phyloP scores from a whole-genome alignment of 495 filamentous ascomycete species.

The Penicillium ochrochloron region DNA sequence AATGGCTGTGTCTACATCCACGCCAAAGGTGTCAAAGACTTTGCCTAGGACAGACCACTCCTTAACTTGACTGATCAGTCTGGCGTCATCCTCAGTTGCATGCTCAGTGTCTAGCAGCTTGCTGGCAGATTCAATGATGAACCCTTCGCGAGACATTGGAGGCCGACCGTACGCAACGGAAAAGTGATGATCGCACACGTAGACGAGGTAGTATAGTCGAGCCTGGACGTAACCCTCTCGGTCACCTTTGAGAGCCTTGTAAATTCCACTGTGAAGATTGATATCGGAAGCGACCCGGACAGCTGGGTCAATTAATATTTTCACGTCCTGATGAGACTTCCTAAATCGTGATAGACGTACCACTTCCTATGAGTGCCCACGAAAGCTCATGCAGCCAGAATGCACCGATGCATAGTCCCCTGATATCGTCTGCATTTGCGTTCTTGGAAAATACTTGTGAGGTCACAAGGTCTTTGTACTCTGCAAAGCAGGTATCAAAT shows the following conservation, averaged over 20 bases:
- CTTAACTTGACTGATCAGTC: conserved; percentile 43
- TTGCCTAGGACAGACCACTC: conserved; percentile 37
- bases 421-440: conserved; percentile 35
- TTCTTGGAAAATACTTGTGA: conserved; percentile 28
- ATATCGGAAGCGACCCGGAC: conserved; percentile 38
- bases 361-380: conserved; percentile 35
- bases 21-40: conserved; percentile 46
- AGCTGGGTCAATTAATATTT: conserved; percentile 28
- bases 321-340: not conserved
- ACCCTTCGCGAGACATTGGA: conserved; percentile 40
- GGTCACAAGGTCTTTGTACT: conserved; percentile 31
- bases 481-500: conserved; percentile 35
- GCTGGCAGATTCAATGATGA: conserved; percentile 29
- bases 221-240: conserved; percentile 33
- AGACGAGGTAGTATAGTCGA: conserved; percentile 42
- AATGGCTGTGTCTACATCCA: conserved; percentile 41
- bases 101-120: conserved; percentile 32
- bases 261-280: conserved; percentile 39
- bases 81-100: conserved; percentile 40
- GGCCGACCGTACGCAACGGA: conserved; percentile 40
- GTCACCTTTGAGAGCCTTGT: conserved; percentile 35
- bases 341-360: conserved; percentile 13
- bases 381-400: conserved; percentile 45
- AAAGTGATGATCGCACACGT: conserved; percentile 46
- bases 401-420: conserved; percentile 41